Conservation (phyloP, 169 alveolate species). For the Cyclospora cayetanensis region DNA sequence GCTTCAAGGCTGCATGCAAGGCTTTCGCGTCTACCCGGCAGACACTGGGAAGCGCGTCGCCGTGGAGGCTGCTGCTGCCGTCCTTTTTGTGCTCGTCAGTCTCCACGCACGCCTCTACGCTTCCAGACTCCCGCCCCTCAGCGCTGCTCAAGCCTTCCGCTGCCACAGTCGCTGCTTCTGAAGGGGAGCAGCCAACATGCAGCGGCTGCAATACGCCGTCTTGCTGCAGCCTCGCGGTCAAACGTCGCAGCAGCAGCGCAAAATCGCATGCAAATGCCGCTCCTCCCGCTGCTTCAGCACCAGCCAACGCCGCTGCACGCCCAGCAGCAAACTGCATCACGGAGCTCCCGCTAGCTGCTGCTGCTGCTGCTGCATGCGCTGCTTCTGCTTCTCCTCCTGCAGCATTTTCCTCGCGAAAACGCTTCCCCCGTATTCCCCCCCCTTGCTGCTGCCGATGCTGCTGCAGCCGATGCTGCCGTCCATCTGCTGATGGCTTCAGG, state of each 20-base stretch:
- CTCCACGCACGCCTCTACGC: neutral
- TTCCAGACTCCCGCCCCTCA: neutral
- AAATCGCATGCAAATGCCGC: constrained; percentile 13
- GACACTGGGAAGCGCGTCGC: neutral
- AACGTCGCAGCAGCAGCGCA: constrained; percentile 30
- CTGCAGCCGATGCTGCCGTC: neutral
- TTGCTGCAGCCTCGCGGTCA: neutral
- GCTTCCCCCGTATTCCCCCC: neutral
- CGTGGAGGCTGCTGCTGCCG: constrained; percentile 47
- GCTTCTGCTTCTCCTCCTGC: neutral
- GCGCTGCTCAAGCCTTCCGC: neutral
- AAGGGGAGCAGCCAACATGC: neutral
- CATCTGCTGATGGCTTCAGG: neutral
- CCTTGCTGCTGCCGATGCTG: neutral
- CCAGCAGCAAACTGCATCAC: constrained; percentile 30
- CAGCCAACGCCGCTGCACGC: neutral
- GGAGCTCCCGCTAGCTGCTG: neutral
- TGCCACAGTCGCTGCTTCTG: neutral
- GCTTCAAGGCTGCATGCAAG: neutral
- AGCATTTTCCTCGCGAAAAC: neutral
- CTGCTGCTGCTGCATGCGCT: constrained; percentile 53
- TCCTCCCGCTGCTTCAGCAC: neutral
- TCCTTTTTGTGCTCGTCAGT: neutral
- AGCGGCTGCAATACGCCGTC: neutral
- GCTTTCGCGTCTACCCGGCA: neutral